Conservation (phyloP, 2,329 filamentous ascomycete genomes). For the Pestalotiopsis fici region DNA sequence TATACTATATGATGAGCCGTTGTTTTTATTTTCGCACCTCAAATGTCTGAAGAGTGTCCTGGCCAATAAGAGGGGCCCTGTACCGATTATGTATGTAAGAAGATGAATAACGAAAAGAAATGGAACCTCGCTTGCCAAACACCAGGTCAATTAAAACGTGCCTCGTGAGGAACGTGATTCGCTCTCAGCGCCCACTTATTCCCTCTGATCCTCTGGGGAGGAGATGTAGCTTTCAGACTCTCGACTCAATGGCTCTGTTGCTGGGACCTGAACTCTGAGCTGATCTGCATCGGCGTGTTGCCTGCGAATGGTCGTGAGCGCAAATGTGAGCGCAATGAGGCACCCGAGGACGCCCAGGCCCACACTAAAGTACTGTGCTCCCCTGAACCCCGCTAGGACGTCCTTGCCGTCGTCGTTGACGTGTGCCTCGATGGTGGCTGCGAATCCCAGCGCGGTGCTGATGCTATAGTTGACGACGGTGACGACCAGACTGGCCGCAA, state of each 20-base stretch:
- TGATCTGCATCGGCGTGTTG: neutral
- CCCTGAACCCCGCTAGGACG: constrained; percentile 2
- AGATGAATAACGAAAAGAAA: no score
- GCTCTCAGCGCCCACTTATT: neutral
- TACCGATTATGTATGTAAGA: no score
- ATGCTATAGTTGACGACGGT: constrained; percentile 62
- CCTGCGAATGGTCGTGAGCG: neutral
- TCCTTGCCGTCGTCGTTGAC: neutral
- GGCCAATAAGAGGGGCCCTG: no score
- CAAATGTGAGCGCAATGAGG: constrained; percentile 2
- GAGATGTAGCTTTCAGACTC: neutral
- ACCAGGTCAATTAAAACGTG: no score
- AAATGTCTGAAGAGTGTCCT: no score
- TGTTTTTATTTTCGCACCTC: no score
- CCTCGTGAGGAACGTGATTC: no score
- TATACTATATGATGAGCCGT: no score
- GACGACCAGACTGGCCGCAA: constrained; percentile 43
- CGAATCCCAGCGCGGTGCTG: constrained; percentile 55
- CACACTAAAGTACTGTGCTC: constrained; percentile 6
- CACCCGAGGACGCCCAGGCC: constrained; percentile 4
- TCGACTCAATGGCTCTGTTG: neutral
- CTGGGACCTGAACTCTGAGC: neutral
- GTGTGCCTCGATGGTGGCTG: constrained; percentile 40
- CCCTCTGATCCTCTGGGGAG: neutral
- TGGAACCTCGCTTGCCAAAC: no score